Conservation (phyloP, 1,284 basidiomycete species). For the Cryptococcus jaspeensis region DNA sequence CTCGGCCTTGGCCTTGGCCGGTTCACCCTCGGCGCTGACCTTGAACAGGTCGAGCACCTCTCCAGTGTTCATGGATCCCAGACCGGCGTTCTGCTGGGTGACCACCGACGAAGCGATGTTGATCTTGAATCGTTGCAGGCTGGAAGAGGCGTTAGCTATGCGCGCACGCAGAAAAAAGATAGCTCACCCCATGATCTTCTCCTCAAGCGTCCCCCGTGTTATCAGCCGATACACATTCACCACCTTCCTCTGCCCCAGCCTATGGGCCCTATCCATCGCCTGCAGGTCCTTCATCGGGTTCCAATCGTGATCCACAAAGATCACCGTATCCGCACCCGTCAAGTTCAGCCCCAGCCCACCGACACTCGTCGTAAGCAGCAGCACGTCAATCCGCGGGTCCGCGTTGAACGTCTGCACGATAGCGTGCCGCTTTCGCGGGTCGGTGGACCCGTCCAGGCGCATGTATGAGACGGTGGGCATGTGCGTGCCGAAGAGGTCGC, state of each 20-base stretch:
- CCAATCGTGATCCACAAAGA: slow-evolving; percentile 99
- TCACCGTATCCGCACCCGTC: slow-evolving; percentile 98
- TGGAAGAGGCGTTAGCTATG: slow-evolving; percentile 40
- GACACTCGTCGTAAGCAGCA: slow-evolving; percentile 94
- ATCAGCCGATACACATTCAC: slow-evolving; percentile 98
- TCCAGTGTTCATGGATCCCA: slow-evolving; percentile 95
- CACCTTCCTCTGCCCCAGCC: slow-evolving; percentile 97
- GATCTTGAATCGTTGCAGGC: slow-evolving; percentile 95
- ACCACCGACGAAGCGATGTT: slow-evolving; percentile 97
- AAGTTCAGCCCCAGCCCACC: slow-evolving; percentile 94
- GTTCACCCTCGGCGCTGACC: slow-evolving; percentile 68
- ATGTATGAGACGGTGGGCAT: slow-evolving; percentile 98
- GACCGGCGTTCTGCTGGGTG: slow-evolving; percentile 92
- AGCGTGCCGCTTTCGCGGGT: slow-evolving; percentile 85
- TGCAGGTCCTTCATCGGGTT: slow-evolving; percentile 99
- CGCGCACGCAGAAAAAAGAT: slow-evolving; percentile 1
- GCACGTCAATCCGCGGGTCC: slow-evolving; percentile 95
- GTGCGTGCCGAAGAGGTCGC: slow-evolving; percentile 80
- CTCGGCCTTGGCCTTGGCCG: slow-evolving; percentile 55
- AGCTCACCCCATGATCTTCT: slow-evolving; percentile 98
- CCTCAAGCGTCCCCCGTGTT: slow-evolving; percentile 94
- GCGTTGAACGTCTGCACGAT: slow-evolving; percentile 98
- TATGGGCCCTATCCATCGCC: slow-evolving; percentile 98
- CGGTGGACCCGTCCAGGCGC: slow-evolving; percentile 90
- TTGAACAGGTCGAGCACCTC: slow-evolving; percentile 93